These are phyloP conservation scores for Fusarium equiseti DNA, from an alignment of 2,329 filamentous ascomycete species.

Conservation along the genomic window DNA sequence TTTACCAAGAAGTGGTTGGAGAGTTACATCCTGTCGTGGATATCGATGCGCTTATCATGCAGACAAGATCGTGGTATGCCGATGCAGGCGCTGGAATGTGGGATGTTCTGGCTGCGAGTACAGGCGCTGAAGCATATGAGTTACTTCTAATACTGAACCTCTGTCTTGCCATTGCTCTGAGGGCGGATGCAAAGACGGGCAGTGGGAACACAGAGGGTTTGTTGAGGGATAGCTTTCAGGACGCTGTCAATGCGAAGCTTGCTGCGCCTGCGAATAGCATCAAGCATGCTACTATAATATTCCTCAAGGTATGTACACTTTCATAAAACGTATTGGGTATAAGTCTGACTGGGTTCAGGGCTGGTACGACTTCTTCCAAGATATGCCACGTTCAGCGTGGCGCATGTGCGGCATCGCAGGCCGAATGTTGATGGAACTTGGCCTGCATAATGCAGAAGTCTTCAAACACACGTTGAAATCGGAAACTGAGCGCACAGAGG, in stretches of 20 bases:
- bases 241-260: slow-evolving; percentile 32
- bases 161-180: slow-evolving; percentile 20
- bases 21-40: slow-evolving; percentile 33
- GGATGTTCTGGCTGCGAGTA: slow-evolving; percentile 23
- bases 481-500: slow-evolving; percentile 17
- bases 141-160: slow-evolving; percentile 22
- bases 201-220: slow-evolving; percentile 17
- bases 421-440: slow-evolving; percentile 46
- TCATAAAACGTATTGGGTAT: accelerated
- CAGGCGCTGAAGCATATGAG: slow-evolving; percentile 16
- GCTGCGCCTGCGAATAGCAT: slow-evolving; percentile 30
- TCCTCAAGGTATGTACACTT: slow-evolving; percentile 10
- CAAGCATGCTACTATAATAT: slow-evolving; percentile 26
- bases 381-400: slow-evolving; percentile 42
- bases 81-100: slow-evolving; percentile 21
- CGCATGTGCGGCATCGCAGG: slow-evolving; percentile 48
- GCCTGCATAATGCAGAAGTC: slow-evolving; percentile 46
- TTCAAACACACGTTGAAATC: slow-evolving; percentile 32
- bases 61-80: slow-evolving; percentile 23
- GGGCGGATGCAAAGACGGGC: slow-evolving; percentile 8
- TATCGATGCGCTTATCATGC: slow-evolving; percentile 10
- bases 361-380: slow-evolving; percentile 46
- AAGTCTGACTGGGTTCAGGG: neutral
- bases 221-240: slow-evolving; percentile 26
- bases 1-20: slow-evolving; percentile 30